phyloP scores from a whole-genome alignment of 2,329 filamentous ascomycete genomes.

The Ceratocystis variospora region DNA sequence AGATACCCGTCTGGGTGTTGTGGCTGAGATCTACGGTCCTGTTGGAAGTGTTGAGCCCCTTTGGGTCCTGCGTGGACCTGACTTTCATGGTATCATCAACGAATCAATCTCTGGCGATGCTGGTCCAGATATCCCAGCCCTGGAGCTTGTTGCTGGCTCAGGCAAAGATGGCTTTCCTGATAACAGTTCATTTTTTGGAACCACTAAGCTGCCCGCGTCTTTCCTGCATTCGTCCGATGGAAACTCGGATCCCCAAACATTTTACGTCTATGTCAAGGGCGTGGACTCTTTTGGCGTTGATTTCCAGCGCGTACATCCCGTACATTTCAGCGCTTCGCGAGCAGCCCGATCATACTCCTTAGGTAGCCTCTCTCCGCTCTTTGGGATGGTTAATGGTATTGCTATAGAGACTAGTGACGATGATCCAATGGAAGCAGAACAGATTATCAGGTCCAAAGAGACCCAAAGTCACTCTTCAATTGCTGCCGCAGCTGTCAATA shows the following conservation, averaged over 20 bases:
- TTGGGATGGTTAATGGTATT: conserved; percentile 10
- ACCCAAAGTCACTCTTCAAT: not conserved
- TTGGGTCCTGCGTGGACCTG: conserved; percentile 14
- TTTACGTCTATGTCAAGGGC: conserved; percentile 18
- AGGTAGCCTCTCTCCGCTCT: conserved; percentile 13
- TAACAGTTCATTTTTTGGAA: conserved; percentile 11
- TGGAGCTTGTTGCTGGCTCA: conserved; percentile 11
- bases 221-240: not conserved
- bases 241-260: not conserved
- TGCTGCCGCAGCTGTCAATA: not conserved
- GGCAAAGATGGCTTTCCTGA: conserved; percentile 12
- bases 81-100: conserved; percentile 11
- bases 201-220: not conserved
- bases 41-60: not conserved
- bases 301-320: conserved; percentile 17
- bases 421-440: not conserved
- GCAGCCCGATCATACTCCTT: not conserved
- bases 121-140: not conserved
- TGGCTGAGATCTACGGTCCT: conserved; percentile 18
- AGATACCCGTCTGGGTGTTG: conserved; percentile 12
- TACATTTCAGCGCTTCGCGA: conserved; percentile 2
- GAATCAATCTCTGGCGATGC: not conserved
- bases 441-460: not conserved
- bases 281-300: conserved; percentile 9
- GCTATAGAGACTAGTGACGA: not conserved